Percentiles rank a stretch among this genome's conserved stretches.
These are phyloP conservation scores for Drechslerella stenobrocha DNA, from an alignment of 2,329 filamentous ascomycete species.

Conservation along the genomic window DNA sequence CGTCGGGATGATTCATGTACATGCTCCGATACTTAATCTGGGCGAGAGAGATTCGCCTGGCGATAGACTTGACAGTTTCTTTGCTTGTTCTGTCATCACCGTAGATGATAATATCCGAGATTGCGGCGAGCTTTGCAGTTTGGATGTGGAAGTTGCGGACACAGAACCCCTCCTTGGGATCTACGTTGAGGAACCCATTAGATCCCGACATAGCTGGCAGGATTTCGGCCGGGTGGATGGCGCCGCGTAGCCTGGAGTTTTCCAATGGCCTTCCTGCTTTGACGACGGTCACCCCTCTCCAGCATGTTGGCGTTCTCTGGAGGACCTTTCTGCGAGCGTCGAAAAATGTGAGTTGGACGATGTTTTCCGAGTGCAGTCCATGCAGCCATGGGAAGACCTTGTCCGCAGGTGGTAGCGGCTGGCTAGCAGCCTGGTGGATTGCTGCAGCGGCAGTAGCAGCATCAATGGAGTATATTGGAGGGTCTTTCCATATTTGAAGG, in stretches of 20 bases:
- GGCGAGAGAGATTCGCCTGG: conserved; percentile 69
- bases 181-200: conserved; percentile 74
- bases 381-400: conserved; percentile 95
- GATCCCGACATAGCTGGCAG: conserved; percentile 61
- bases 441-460: conserved; percentile 70
- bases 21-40: conserved; percentile 74
- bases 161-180: conserved; percentile 87
- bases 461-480: conserved; percentile 71
- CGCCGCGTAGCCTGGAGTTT: conserved; percentile 77
- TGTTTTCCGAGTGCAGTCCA: conserved; percentile 84
- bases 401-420: conserved; percentile 81
- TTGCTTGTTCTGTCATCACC: conserved; percentile 69
- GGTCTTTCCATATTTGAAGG: conserved; percentile 63
- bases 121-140: conserved; percentile 78
- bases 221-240: conserved; percentile 79
- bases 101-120: conserved; percentile 92
- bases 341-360: conserved; percentile 88
- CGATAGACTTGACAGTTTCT: conserved; percentile 68
- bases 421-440: conserved; percentile 73
- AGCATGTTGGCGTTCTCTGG: conserved; percentile 71
- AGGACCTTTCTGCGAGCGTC: conserved; percentile 72
- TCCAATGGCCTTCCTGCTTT: conserved; percentile 83
- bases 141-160: conserved; percentile 98
- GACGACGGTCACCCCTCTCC: conserved; percentile 80
- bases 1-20: conserved; percentile 62